Evolutionary conservation across 2,329 filamentous ascomycete species (phyloP), one percentile per base, ranked within the genome.

Genomic region (Trichoderma endophyticum): DNA sequence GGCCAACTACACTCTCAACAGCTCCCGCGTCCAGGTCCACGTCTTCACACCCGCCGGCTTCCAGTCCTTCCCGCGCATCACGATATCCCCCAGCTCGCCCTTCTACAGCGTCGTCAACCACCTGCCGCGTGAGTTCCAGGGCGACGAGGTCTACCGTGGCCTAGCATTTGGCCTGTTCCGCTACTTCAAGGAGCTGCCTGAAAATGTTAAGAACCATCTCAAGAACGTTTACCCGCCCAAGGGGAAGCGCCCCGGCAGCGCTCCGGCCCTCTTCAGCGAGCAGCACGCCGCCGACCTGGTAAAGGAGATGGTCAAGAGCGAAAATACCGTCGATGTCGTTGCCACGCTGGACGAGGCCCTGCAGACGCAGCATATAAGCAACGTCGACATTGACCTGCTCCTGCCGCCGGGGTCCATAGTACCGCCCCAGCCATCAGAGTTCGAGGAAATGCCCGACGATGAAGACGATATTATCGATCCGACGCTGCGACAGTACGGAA

Each of bases 11-110:
- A 93, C 90, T 63, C 90, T 91, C 78, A 97, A 94, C 83, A 95
- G 92, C 83, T 98, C 95, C 74, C 92, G 96, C 81, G 95, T 98
- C 76, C 95, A 98, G 84, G 89, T 96, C 75, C 96, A 98, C 82
- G 89, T 99, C 82, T 93, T 97, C 83, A 93, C 93, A 73, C 90
- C 94, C 3, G 95, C 94, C 75, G 96, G 96, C 75, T 92, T 97
- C 77, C 92, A 93, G 79, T 95, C 92, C 76, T 99, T 95, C 80
- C 91, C 93, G 73, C 93, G 95, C 77, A 90, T 99, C 76, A 97
- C 95, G 73, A 91, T 98, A 75, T 97, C 95, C 28, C 96, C 96
- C 59, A 97, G 93, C 78, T 97, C 95, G 61, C 90, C 94, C 66
- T 92, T 97, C 78, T 98, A 98, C 82, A 89, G 90, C 75, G 95